Evolutionary conservation across 2,329 filamentous ascomycete species (phyloP).

Genomic region (Apiospora sp.): DNA sequence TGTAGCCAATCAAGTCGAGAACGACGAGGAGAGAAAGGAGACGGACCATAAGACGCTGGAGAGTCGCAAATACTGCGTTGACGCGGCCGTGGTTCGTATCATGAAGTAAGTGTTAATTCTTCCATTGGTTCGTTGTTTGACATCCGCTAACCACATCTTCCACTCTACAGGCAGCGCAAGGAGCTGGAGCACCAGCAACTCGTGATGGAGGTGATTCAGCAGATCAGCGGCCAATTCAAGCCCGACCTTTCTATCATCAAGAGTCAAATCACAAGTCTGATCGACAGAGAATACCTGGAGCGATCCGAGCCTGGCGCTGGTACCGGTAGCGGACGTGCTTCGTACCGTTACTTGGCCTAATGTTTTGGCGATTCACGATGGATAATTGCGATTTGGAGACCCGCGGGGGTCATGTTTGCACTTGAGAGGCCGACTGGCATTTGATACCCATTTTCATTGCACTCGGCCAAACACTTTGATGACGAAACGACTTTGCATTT

Average conservation of each 20-base stretch:
- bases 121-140: slow-evolving; percentile 1
- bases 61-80: slow-evolving; percentile 73
- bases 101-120: slow-evolving; percentile 75
- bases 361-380: slow-evolving; percentile 3
- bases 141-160: slow-evolving; percentile 40
- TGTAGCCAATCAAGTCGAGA: slow-evolving; percentile 85
- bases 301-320: slow-evolving; percentile 64
- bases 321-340: slow-evolving; percentile 68
- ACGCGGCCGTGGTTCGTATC: slow-evolving; percentile 80
- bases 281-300: slow-evolving; percentile 80
- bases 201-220: slow-evolving; percentile 74
- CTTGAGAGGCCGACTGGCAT: not conserved
- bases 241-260: slow-evolving; percentile 82
- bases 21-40: slow-evolving; percentile 69
- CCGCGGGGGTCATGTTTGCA: slow-evolving; percentile 3
- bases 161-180: slow-evolving; percentile 70
- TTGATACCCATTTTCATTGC: slow-evolving; percentile 9
- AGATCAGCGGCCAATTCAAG: slow-evolving; percentile 74
- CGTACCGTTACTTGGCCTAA: slow-evolving; percentile 77
- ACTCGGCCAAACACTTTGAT: slow-evolving; percentile 1
- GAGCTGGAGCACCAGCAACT: slow-evolving; percentile 74
- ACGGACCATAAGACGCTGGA: slow-evolving; percentile 82
- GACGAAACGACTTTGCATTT: slow-evolving; percentile 12
- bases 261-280: slow-evolving; percentile 80
- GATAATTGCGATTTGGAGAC: slow-evolving; percentile 15